phyloP scores from a whole-genome alignment of 139 green algal species.

The Desmodesmus armatus region DNA sequence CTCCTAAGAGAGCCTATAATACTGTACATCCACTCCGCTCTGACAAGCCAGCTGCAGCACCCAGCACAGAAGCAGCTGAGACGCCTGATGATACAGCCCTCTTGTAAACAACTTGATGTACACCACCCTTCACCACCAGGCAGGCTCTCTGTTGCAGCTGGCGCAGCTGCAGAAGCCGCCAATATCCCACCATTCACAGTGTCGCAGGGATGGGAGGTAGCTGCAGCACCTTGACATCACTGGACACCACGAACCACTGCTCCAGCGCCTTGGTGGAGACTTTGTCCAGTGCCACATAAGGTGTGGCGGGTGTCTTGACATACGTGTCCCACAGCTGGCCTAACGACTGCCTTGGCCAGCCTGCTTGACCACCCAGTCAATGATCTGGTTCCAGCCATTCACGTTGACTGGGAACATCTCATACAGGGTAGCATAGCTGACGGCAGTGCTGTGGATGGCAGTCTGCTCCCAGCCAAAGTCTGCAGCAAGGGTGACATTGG shows the following conservation, averaged over 20 bases:
- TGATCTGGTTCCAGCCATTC: slow-evolving; percentile 34
- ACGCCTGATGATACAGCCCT: no score
- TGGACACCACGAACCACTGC: slow-evolving; percentile 31
- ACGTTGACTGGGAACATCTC: slow-evolving; percentile 17
- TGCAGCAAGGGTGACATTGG: slow-evolving; percentile 39
- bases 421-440: slow-evolving; percentile 28
- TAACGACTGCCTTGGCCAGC: slow-evolving; percentile 28
- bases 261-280: background rate
- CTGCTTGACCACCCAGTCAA: slow-evolving; percentile 48
- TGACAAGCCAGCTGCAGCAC: no score
- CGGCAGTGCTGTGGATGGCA: background rate
- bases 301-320: slow-evolving; percentile 40
- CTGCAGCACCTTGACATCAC: slow-evolving; percentile 31
- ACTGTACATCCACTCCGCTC: no score
- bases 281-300: slow-evolving; percentile 28
- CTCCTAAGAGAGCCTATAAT: no score
- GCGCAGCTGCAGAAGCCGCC: no score
- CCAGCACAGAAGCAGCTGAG: no score
- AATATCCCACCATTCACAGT: no score
- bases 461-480: slow-evolving; percentile 44
- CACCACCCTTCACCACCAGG: no score
- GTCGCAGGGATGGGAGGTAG: slow-evolving; percentile 4
- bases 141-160: no score
- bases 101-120: no score
- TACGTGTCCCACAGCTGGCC: slow-evolving; percentile 33